Percentiles rank a stretch among this genome's conserved stretches.
Conservation (phyloP, 495 filamentous ascomycete species). For the Talaromyces wortmannii region DNA sequence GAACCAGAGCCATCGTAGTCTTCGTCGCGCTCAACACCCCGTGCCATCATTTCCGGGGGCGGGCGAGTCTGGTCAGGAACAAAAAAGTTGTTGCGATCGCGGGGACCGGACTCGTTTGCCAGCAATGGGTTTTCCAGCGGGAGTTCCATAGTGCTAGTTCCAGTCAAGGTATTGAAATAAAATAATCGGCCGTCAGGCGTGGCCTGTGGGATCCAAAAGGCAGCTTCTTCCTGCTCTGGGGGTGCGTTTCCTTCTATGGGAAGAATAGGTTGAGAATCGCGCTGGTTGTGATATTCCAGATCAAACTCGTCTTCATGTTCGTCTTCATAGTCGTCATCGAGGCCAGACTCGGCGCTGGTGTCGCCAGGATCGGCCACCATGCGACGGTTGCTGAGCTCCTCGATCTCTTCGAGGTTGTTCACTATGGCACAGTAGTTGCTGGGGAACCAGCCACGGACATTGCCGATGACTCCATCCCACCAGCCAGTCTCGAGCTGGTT, state of each 20-base stretch:
- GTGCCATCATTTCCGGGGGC: slow-evolving; percentile 86
- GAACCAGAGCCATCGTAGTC: slow-evolving; percentile 85
- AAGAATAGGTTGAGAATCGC: slow-evolving; percentile 48
- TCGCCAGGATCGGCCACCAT: slow-evolving; percentile 31
- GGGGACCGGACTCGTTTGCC: slow-evolving; percentile 73
- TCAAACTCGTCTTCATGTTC: slow-evolving; percentile 63
- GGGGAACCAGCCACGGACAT: slow-evolving; percentile 94
- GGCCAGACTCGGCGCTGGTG: slow-evolving; percentile 47
- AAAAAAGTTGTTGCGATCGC: slow-evolving; percentile 79
- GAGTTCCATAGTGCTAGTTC: slow-evolving; percentile 85
- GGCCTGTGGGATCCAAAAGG: slow-evolving; percentile 97
- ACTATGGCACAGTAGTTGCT: slow-evolving; percentile 96
- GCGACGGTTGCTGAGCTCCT: slow-evolving; percentile 26
- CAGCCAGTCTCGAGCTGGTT: slow-evolving; percentile 96
- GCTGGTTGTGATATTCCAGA: slow-evolving; percentile 46
- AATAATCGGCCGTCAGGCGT: slow-evolving; percentile 91
- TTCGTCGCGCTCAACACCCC: slow-evolving; percentile 75
- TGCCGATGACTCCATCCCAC: slow-evolving; percentile 94
- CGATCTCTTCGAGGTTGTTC: slow-evolving; percentile 59
- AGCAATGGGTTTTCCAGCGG: slow-evolving; percentile 86
- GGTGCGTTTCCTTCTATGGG: slow-evolving; percentile 61
- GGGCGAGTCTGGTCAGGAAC: slow-evolving; percentile 87
- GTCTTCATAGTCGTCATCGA: slow-evolving; percentile 63
- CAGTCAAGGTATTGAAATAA: slow-evolving; percentile 96
- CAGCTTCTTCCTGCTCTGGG: slow-evolving; percentile 76